Evolutionary conservation across 2,329 filamentous ascomycete genomes (phyloP).

Genomic region (Penicillium sp.): DNA sequence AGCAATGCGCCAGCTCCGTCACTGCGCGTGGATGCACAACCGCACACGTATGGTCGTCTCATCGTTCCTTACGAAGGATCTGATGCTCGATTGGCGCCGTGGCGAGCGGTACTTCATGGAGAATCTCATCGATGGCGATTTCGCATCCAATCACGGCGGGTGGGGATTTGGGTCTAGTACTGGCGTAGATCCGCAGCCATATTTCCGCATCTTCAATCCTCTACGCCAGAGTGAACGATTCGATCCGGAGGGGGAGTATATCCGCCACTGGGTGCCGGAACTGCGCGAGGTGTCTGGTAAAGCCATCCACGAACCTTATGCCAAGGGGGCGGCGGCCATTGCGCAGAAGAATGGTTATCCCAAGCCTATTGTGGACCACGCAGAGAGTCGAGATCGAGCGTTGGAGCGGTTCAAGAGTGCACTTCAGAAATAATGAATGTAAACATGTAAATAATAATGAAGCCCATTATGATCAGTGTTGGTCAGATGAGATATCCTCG

Average conservation of each 20-base stretch:
- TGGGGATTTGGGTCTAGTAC: constrained; percentile 67
- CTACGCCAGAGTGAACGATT: constrained; percentile 83
- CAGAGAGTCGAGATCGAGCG: constrained; percentile 64
- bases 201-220: constrained; percentile 89
- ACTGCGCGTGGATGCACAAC: constrained; percentile 78
- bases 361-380: constrained; percentile 71
- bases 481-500: not conserved
- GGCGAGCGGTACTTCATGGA: constrained; percentile 84
- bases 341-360: constrained; percentile 72
- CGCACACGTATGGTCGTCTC: constrained; percentile 80
- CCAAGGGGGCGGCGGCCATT: constrained; percentile 57
- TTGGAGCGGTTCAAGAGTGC: constrained; percentile 68
- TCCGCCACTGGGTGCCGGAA: constrained; percentile 79
- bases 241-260: constrained; percentile 74
- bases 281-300: constrained; percentile 62
- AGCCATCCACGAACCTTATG: constrained; percentile 79
- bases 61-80: constrained; percentile 76
- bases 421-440: constrained; percentile 10
- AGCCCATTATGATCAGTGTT: not conserved
- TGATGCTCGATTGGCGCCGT: constrained; percentile 79
- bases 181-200: constrained; percentile 82
- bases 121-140: constrained; percentile 74
- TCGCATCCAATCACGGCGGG: constrained; percentile 73
- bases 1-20: constrained; percentile 74
- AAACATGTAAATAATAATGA: not conserved